These are phyloP conservation scores for Eragrostis tef DNA, from an alignment of 202 grass and related monocot genomes.

Conservation along the genomic window DNA sequence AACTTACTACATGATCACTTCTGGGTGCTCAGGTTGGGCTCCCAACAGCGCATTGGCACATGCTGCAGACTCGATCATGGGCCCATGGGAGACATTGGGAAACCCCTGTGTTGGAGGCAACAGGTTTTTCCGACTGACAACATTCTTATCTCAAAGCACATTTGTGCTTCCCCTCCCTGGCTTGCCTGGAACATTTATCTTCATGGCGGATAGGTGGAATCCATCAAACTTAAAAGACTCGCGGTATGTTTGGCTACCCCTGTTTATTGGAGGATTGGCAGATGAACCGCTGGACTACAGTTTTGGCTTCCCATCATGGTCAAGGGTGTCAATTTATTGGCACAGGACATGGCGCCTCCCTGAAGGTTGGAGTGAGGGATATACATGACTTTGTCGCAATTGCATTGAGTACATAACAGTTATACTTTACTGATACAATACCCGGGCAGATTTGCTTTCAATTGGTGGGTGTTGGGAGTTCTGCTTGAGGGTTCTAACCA, in stretches of 20 bases:
- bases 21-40: constrained; percentile 84
- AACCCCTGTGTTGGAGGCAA: constrained; percentile 79
- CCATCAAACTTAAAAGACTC: constrained; percentile 73
- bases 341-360: constrained; percentile 81
- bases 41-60: constrained; percentile 76
- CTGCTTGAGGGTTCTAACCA: constrained; percentile 23
- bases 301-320: constrained; percentile 77
- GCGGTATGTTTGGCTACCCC: constrained; percentile 77
- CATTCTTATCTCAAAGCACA: constrained; percentile 82
- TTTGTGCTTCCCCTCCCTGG: constrained; percentile 71
- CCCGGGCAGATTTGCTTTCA: constrained; percentile 6
- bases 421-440: constrained; percentile 1
- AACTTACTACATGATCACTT: constrained; percentile 94
- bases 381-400: neutral
- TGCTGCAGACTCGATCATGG: constrained; percentile 74
- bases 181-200: constrained; percentile 73
- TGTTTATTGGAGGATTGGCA: constrained; percentile 63
- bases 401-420: constrained; percentile 10
- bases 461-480: constrained; percentile 8
- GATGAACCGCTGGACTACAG: constrained; percentile 75
- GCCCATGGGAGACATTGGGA: constrained; percentile 79
- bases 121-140: constrained; percentile 64
- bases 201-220: constrained; percentile 92
- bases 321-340: constrained; percentile 85
- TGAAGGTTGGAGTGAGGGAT: constrained; percentile 50